Conservation (phyloP, 2,329 filamentous ascomycete species). For the Penicillium sp. region DNA sequence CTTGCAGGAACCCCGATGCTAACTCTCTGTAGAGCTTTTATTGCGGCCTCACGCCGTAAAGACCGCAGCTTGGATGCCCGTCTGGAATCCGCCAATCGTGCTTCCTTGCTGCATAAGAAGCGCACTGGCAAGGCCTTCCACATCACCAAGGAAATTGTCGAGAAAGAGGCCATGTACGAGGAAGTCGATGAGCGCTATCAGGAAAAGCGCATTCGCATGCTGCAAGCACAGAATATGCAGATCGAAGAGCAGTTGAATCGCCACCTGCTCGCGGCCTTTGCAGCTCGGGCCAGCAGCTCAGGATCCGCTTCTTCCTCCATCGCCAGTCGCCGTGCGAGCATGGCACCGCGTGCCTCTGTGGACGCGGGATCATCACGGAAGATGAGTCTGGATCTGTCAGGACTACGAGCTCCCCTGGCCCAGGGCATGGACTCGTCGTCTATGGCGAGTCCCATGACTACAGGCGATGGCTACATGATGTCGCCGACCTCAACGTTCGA, state of each 20-base stretch:
- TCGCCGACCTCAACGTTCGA: slow-evolving; percentile 25
- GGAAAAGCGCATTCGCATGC: slow-evolving; percentile 37
- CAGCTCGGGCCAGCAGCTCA: slow-evolving; percentile 18
- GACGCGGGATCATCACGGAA: slow-evolving; percentile 26
- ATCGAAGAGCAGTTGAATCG: slow-evolving; percentile 36
- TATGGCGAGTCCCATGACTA: slow-evolving; percentile 25
- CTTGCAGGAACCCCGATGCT: background rate
- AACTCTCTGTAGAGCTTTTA: slow-evolving; percentile 62
- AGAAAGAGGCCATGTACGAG: slow-evolving; percentile 93
- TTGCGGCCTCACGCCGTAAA: slow-evolving; percentile 79
- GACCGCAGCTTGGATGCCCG: slow-evolving; percentile 84
- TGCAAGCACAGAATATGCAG: slow-evolving; percentile 36
- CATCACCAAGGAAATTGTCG: slow-evolving; percentile 78
- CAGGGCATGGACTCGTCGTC: slow-evolving; percentile 21
- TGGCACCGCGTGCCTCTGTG: slow-evolving; percentile 25
- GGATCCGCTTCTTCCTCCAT: slow-evolving; percentile 16
- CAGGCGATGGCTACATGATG: slow-evolving; percentile 20
- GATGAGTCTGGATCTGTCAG: slow-evolving; percentile 34
- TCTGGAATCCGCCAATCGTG: slow-evolving; percentile 77
- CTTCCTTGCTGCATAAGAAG: slow-evolving; percentile 85
- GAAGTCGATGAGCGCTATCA: slow-evolving; percentile 74
- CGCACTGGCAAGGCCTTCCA: slow-evolving; percentile 76
- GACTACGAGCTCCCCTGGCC: slow-evolving; percentile 25
- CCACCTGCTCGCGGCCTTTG: slow-evolving; percentile 35
- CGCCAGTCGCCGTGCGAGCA: slow-evolving; percentile 26